These are phyloP conservation scores for Globisporangium cylindrosporum DNA, from an alignment of 352 stramenopile genomes.

Conservation along the genomic window DNA sequence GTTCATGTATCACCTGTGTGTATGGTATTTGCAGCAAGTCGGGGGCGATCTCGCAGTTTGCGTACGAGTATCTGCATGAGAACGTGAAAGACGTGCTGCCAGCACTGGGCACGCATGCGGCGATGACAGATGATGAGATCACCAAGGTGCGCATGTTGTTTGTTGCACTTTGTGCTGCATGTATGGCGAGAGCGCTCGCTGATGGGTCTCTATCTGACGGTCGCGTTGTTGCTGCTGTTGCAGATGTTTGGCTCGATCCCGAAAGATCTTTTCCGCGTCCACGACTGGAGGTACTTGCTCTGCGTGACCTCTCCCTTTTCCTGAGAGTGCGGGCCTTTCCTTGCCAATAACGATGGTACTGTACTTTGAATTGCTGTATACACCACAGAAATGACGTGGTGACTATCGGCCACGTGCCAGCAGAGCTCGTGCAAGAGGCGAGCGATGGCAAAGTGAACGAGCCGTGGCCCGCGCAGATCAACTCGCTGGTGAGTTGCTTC, in stretches of 20 bases:
- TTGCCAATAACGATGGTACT: not conserved
- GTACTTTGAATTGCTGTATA: not conserved
- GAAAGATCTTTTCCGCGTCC: slow-evolving; percentile 88
- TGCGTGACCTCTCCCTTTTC: not conserved
- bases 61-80: slow-evolving; percentile 91
- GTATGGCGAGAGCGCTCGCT: not conserved
- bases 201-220: not conserved
- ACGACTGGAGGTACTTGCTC: slow-evolving; percentile 90
- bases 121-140: slow-evolving; percentile 95
- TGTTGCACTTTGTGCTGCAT: not conserved
- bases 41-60: slow-evolving; percentile 91
- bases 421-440: slow-evolving; percentile 89
- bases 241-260: slow-evolving; percentile 94
- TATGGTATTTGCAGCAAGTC: slow-evolving; percentile 53
- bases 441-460: slow-evolving; percentile 95
- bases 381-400: slow-evolving; percentile 91
- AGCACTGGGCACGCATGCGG: slow-evolving; percentile 93
- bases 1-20: not conserved
- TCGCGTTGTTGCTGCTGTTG: not conserved
- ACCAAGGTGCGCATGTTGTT: slow-evolving; percentile 36
- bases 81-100: slow-evolving; percentile 90
- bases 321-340: not conserved
- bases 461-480: slow-evolving; percentile 95
- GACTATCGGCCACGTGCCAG: slow-evolving; percentile 93
- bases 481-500: slow-evolving; percentile 83